These are phyloP conservation scores for Aspergillus sp. DNA, from an alignment of 2,329 filamentous ascomycete genomes.

Conservation along the genomic window DNA sequence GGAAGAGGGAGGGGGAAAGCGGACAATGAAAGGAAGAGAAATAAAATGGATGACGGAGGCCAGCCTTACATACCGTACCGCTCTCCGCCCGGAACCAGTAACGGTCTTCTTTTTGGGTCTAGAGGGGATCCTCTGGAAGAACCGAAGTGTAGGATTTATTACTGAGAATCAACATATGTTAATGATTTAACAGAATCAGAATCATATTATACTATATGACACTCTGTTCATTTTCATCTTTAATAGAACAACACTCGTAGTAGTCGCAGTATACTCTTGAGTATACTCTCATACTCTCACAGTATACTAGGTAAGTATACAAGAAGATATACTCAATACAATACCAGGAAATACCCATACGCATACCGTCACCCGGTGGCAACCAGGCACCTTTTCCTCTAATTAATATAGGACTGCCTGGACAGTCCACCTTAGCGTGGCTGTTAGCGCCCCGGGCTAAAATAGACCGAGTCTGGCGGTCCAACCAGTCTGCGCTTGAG, in stretches of 20 bases:
- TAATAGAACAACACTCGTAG: too few relatives aligned
- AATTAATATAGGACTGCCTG: too few relatives aligned
- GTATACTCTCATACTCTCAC: too few relatives aligned
- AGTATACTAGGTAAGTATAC: too few relatives aligned
- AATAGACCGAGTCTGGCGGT: background rate
- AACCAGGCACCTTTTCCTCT: background rate
- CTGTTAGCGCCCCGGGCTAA: background rate
- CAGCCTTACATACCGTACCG: background rate
- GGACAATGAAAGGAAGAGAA: constrained; percentile 6
- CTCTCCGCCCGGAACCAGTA: constrained; percentile 6
- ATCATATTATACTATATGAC: too few relatives aligned
- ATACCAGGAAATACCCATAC: background rate
- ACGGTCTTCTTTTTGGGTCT: constrained; percentile 14
- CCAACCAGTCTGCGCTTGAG: background rate
- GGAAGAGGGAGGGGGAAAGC: constrained; percentile 9
- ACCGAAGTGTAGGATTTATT: too few relatives aligned
- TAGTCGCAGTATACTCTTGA: too few relatives aligned
- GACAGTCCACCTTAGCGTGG: background rate
- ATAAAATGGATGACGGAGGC: constrained; percentile 6
- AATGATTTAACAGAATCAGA: too few relatives aligned
- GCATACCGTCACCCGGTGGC: background rate
- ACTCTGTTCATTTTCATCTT: too few relatives aligned
- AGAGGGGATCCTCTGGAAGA: background rate
- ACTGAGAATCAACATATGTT: too few relatives aligned
- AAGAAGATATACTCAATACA: too few relatives aligned